Evolutionary conservation across 2,329 filamentous ascomycete species (phyloP).

Genomic region (Cadophora sp.): DNA sequence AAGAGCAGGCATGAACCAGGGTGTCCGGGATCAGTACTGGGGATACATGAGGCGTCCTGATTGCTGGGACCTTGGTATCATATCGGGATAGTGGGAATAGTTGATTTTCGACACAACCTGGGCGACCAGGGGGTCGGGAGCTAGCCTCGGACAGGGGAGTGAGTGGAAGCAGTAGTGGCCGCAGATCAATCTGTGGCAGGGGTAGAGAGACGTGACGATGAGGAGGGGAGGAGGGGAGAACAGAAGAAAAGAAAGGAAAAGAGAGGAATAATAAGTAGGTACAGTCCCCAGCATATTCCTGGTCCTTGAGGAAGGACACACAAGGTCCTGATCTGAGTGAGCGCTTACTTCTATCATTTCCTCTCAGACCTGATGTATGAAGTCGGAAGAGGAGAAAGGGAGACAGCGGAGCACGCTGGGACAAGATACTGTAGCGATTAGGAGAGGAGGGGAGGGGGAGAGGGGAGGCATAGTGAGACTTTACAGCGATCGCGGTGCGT

Average conservation of each 20-base stretch:
- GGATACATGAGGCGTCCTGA: slow-evolving; percentile 18
- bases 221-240: not conserved
- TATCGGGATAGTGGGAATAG: not conserved
- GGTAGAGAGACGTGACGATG: not conserved
- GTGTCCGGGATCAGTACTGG: slow-evolving; percentile 21
- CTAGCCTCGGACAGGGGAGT: not conserved
- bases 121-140: not conserved
- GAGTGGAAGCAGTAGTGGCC: slow-evolving; percentile 5
- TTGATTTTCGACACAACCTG: not conserved
- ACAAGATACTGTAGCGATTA: no score
- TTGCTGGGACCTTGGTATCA: slow-evolving; percentile 24
- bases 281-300: not conserved
- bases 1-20: slow-evolving; percentile 24
- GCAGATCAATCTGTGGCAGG: slow-evolving; percentile 20
- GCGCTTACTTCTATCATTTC: not conserved
- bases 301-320: not conserved
- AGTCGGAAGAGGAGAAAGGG: no score
- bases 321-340: no score
- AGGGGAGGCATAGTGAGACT: no score
- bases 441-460: no score
- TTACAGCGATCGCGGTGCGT: no score
- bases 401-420: no score
- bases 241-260: not conserved
- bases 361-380: not conserved
- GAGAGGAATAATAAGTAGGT: not conserved